Base-by-base conservation (phyloP, 257 asterid species). In the Lantana camara region DNA sequence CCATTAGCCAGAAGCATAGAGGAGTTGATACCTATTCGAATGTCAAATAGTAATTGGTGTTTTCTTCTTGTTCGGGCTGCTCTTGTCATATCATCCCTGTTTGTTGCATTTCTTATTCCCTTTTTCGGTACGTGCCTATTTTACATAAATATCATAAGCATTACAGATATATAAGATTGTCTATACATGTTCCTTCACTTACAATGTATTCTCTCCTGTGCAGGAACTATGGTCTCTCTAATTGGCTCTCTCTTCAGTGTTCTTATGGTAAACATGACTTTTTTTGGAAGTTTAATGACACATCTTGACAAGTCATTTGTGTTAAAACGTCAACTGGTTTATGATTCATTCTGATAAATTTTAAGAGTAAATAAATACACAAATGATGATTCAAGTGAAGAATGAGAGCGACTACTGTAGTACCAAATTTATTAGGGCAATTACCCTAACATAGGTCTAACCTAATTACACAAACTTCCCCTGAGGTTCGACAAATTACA, bases 171-270 rank as follows among this genome's bases (percentile, higher is more conserved):
- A 9, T 4, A 22, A 20, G 58, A 50, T 12, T 64, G 19, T 40
- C 16, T 22, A 5, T 5, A 41, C 24, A 11, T 13, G 20, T 20
- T 1, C 1, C 64, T 45, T 60, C 9, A 7, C 14, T 12, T 38
- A 12, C 1, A 3, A 13, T 41, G 5, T 13, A 13, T 41, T 41
- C 17, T 44, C 14, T 2, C 17, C 5, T 54, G 67, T 78, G 80
- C 81, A 91, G 95, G 96, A 64, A 80, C 79, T 16, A 81, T 92
- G 81, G 89, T 92, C 96, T 83, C 98, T 62, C 75, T 92, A 19
- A 77, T 87, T 53, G 98, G 98, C 34, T 86, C 96, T 12, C 86
- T 92, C 63, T 73, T 85, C 58, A 86, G 98, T 57, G 63, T 92
- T 69, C 77, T 89, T 21, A 81, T 87, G 96, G 98, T 92, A 77